Evolutionary conservation across 2,329 filamentous ascomycete species (phyloP), one percentile per base, ranked within the genome.

Genomic region (Lasiodiplodia sp.): DNA sequence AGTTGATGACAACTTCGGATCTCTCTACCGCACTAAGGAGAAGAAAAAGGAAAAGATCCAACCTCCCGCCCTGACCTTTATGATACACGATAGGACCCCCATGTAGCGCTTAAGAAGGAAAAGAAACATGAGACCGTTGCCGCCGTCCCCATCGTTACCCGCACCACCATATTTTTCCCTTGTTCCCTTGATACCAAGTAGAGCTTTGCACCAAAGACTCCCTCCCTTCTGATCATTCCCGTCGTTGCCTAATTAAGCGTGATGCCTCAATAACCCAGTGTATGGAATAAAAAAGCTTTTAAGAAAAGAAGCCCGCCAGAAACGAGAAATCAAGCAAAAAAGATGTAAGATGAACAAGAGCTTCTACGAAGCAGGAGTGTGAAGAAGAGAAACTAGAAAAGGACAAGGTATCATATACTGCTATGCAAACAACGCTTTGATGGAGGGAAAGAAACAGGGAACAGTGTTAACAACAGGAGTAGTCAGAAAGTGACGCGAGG

Each of bases 401-500:
- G 55, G 66, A 55, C 23, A 25, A 55, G 57, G 47, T 63, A 58
- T 63, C 56, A 62, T 62, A 47, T 63, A 63, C 63, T 66, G 51
- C 23, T 47, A 47, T 47, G 51, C 63, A 52, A 40, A 16, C n/a
- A 55, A 56, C 49, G 52, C 51, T 55, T 40, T 14, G 18, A 47
- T 47, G 44, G 44, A 49, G n/a, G 53, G 55, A 66, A 53, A 38
- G 14, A 55, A 52, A 51, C 53, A 12, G 38, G 28, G 10, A 47
- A 57, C 18, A 34, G 18, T 23, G 25, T 38, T 38, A 66, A 66
- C 55, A 47, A 52, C 55, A 31, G 28, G 21, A 51, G 31, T 34
- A 49, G 21, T 52, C 14, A 23, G 44, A 65, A 52, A 38, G n/a
- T 21, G 44, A 6, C 44, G 44, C 8, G n/a, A 8, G 44, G 18